Conservation (phyloP, 2,329 filamentous ascomycete genomes). For the Colletotrichum filicis region DNA sequence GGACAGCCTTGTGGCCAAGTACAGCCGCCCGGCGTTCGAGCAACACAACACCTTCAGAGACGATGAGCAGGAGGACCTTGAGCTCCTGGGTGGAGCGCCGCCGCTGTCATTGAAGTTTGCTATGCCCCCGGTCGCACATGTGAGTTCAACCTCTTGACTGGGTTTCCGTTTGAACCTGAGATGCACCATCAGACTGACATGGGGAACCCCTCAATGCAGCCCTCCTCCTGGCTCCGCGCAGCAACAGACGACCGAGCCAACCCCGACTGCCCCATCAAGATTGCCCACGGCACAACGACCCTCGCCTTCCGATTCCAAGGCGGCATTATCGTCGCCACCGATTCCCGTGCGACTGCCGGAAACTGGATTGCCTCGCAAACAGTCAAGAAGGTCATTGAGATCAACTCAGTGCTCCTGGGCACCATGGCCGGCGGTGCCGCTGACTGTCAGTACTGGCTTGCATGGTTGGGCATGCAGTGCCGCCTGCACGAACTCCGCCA, state of each 20-base stretch:
- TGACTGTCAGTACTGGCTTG: conserved; percentile 99
- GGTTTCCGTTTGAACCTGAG: background rate
- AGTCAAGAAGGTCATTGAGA: conserved; percentile 99
- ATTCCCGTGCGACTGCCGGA: conserved; percentile 95
- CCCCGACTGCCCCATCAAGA: conserved; percentile 98
- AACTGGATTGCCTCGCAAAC: conserved; percentile 99
- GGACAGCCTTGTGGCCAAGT: conserved; percentile 93
- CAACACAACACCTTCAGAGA: conserved; percentile 65
- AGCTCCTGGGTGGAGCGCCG: conserved; percentile 70
- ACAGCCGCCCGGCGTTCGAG: conserved; percentile 82
- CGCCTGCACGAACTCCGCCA: conserved; percentile 98
- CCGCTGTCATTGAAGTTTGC: conserved; percentile 91
- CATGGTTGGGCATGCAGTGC: conserved; percentile 98
- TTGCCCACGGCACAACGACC: conserved; percentile 98
- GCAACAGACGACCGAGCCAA: conserved; percentile 98
- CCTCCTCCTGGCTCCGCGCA: conserved; percentile 93
- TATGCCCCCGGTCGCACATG: conserved; percentile 91
- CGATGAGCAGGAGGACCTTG: conserved; percentile 77
- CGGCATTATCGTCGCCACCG: conserved; percentile 97
- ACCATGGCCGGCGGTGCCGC: conserved; percentile 99
- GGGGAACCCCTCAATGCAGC: conserved; percentile 59
- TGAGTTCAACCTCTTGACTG: conserved; percentile 55
- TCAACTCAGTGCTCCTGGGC: conserved; percentile 91
- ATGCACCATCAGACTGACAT: conserved; percentile 22
- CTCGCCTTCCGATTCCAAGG: conserved; percentile 98